Base-by-base conservation (phyloP, 2,329 filamentous ascomycete genomes). In the Fusarium sp. region DNA sequence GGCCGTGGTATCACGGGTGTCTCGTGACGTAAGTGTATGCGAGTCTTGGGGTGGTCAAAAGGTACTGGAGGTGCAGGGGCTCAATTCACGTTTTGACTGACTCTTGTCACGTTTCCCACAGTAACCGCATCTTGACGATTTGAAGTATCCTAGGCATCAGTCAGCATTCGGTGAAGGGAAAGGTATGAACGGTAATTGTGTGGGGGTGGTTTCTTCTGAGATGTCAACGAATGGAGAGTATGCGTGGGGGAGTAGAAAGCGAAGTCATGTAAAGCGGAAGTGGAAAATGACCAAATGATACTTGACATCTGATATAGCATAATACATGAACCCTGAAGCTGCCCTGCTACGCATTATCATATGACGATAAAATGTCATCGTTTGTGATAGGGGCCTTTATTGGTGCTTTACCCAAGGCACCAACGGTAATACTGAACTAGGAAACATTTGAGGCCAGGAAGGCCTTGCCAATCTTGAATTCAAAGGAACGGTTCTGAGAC, bases 101-200 rank as follows among this genome's bases (percentile, higher is more conserved):
- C 85, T 85, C 77, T 84, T 83, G 68, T 83, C 84, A 77, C 80
- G 81, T 57, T 83, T 79, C 73, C 85, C 85, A 79, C 87, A 89
- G 77, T 89, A 89, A 59, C 87, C 87, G 77, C 87, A 89, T 75
- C 81, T 85, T 50, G 85, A 83, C 41, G 87, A 88, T 66, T 84
- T 86, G 68, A 83, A 85, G 77, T 89, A 89, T 47, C 87, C 87
- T 89, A 63, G 57, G 55, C 39, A 36, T 63, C 32, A 48, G 74
- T 76, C 68, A 77, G 75, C 60, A 58, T 64, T 61, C 47, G 56
- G 57, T 70, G 54, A 64, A 66, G 45, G 24, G 44, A 68, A 51
- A 62, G 48, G 60, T 51, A 42, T 26, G 42, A 65, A 61, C 58
- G 48, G 63, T 48, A 69, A 60, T 57, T 56, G 72, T 62, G 73